Base-by-base conservation (phyloP, 2,329 filamentous ascomycete genomes). In the Blastomyces parvus region DNA sequence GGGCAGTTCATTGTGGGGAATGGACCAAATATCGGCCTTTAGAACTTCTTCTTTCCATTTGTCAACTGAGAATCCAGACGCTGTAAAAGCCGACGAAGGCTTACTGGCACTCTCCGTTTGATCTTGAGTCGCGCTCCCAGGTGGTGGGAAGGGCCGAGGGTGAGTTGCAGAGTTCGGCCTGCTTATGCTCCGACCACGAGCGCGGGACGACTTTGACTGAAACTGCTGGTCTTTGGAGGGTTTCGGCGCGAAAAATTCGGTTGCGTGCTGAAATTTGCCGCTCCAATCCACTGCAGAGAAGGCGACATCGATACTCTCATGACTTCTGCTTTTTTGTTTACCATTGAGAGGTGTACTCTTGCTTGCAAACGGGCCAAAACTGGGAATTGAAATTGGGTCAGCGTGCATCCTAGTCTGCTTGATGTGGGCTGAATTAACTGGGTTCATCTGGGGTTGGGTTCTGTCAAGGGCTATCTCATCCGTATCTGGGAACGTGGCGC, bases 231-330 rank as follows among this genome's bases (percentile, higher is more conserved):
- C 69, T 61, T 69, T 70, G 14, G 66, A 67, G 9, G 73, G 64
- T 56, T 65, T 69, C 46, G 74, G 72, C 4, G 70, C 70, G 48
- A 79, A 75, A 62, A 76, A 74, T 22, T 75, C 73, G 36, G 74
- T 71, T 2, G 67, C 66, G 9, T 67, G 64, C n/a, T 69, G 69
- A 60, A 78, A 70, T 55, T 73, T 74, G 58, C 71, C 72, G 58
- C 74, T 70, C 77, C 77, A 79, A 25, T 76, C 75, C 14, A 73
- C 71, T 0, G 76, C 75, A 5, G 76, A 77, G 59, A 80, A 80
- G 56, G 73, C 73, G 40, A 75, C 75, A 36, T 73, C 73, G 30
- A 71, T 65, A 55, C 69, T 69, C 38, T 73, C 72, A 61, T 76
- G 70, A 62, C 71, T 74, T 50, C 69, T 74, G 53, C 72, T 74